Conservation (phyloP, 805 yeast species). For the Metschnikowia dekortorum region DNA sequence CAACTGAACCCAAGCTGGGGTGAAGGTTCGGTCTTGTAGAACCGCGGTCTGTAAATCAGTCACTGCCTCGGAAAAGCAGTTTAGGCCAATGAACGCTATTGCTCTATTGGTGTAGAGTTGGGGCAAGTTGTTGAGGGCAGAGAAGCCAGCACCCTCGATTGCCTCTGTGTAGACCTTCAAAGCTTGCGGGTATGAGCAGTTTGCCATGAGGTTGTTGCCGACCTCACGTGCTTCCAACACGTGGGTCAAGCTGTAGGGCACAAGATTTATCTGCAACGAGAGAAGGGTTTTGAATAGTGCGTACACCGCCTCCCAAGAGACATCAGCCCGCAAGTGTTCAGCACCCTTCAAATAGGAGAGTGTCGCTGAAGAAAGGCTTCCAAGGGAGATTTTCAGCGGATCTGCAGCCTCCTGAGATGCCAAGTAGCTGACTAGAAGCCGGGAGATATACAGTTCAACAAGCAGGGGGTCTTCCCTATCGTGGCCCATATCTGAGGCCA, state of each 20-base stretch:
- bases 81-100: constrained; percentile 38
- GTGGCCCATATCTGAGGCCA: background rate
- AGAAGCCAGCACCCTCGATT: constrained; percentile 19
- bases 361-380: constrained; percentile 8
- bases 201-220: constrained; percentile 38
- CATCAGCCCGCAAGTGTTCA: background rate
- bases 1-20: constrained; percentile 43
- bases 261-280: constrained; percentile 1
- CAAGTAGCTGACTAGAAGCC: constrained; percentile 7
- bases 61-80: constrained; percentile 38
- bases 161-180: constrained; percentile 37
- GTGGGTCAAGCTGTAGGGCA: background rate
- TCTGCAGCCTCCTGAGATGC: constrained; percentile 4
- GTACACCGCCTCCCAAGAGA: constrained; percentile 8
- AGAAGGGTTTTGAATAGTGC: constrained; percentile 7
- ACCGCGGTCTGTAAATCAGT: constrained; percentile 33
- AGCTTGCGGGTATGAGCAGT: constrained; percentile 36
- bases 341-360: constrained; percentile 4
- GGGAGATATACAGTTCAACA: constrained; percentile 3
- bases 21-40: constrained; percentile 26
- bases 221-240: constrained; percentile 29
- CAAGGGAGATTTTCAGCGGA: constrained; percentile 6
- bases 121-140: constrained; percentile 16
- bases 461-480: background rate
- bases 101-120: constrained; percentile 38